phyloP scores from a whole-genome alignment of 352 stramenopile species.

The Phytopythium aichiense region DNA sequence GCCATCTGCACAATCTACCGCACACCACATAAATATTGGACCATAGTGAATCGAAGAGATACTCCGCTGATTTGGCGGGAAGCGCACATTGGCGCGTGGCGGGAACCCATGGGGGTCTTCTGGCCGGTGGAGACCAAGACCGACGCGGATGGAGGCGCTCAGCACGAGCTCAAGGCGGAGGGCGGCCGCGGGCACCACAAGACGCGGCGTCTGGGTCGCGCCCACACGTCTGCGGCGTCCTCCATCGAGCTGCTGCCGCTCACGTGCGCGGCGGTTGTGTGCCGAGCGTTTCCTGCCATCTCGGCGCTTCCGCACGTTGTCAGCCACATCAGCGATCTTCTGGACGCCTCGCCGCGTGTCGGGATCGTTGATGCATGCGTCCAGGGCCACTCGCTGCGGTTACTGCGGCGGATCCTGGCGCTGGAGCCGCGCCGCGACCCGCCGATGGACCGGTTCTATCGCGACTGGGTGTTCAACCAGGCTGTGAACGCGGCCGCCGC shows the following conservation, averaged over 20 bases:
- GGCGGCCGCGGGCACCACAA: neutral
- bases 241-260: neutral
- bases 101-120: neutral
- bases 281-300: neutral
- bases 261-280: neutral
- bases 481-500: neutral
- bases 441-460: neutral
- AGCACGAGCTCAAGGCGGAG: neutral
- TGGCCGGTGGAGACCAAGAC: neutral
- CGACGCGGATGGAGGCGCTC: neutral
- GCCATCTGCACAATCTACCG: no score
- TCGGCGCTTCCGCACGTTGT: neutral
- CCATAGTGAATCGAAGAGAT: no score
- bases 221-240: neutral
- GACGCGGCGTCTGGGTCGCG: neutral
- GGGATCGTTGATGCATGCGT: neutral
- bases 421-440: neutral
- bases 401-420: neutral
- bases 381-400: neutral
- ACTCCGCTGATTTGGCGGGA: no score
- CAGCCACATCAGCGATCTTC: neutral
- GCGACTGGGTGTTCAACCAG: conserved; percentile 1
- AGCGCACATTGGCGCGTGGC: no score
- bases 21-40: no score
- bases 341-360: neutral